Conservation (phyloP, 768 basidiomycete genomes). For the Tylopilus vinaceipallidus region DNA sequence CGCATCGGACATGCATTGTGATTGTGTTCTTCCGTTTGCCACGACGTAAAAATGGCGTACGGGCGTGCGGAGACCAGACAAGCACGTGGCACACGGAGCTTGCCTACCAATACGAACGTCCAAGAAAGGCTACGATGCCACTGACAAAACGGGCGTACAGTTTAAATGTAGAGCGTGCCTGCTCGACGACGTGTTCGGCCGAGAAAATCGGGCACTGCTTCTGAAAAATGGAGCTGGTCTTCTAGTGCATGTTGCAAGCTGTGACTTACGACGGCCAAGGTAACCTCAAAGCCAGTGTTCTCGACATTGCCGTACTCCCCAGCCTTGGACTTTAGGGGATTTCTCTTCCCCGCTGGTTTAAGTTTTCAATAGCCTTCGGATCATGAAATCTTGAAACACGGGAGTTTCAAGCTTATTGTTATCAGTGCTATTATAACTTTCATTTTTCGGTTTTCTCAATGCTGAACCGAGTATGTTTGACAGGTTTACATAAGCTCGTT, state of each 20-base stretch:
- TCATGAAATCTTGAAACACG: conserved; percentile 28
- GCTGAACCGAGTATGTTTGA: conserved; percentile 3
- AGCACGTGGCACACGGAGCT: conserved; percentile 1
- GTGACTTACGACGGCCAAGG: background rate
- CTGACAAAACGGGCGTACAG: background rate
- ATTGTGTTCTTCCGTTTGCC: conserved; percentile 8
- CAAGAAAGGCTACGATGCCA: conserved; percentile 1
- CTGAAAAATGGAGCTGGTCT: conserved; percentile 19
- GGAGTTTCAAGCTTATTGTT: conserved; percentile 27
- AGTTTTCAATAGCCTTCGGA: conserved; percentile 15
- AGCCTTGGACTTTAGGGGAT: background rate
- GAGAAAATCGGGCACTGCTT: conserved; percentile 13
- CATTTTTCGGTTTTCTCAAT: conserved; percentile 1
- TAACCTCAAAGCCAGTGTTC: conserved; percentile 6
- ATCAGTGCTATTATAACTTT: conserved; percentile 7
- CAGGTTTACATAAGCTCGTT: conserved; percentile 17
- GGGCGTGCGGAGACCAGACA: background rate
- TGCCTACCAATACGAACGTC: conserved; percentile 6
- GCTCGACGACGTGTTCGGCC: background rate
- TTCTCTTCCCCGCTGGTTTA: conserved; percentile 4
- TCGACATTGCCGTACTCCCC: conserved; percentile 23
- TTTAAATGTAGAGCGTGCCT: conserved; percentile 5
- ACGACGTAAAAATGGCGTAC: conserved; percentile 24
- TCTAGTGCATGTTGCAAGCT: background rate
- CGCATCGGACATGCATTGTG: background rate